A percentile compares a stretch with the other conserved stretches of the same genome.
These are phyloP conservation scores for Linnemannia zychae DNA, from an alignment of 192 early-diverging fungal species.

Conservation along the genomic window DNA sequence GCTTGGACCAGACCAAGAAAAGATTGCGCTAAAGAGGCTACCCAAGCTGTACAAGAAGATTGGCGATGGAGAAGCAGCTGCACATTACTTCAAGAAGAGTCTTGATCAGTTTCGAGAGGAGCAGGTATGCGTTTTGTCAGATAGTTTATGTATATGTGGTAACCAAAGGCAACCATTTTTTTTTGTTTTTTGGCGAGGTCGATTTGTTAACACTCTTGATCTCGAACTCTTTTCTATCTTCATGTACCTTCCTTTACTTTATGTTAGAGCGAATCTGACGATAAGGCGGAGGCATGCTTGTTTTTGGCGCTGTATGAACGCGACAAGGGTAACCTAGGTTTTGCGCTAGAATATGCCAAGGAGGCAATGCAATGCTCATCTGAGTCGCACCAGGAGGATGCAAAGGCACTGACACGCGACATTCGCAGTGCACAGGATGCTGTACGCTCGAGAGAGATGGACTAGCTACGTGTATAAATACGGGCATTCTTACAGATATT, in stretches of 20 bases:
- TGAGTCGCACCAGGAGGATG: constrained; percentile 55
- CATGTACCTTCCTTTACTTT: constrained; percentile 10
- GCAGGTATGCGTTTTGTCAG: constrained; percentile 20
- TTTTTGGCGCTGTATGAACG: constrained; percentile 55
- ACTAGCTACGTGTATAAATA: background rate
- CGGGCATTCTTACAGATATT: background rate
- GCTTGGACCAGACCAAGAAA: constrained; percentile 71
- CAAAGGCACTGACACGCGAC: constrained; percentile 53
- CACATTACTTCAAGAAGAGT: constrained; percentile 67
- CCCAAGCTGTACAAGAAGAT: constrained; percentile 71
- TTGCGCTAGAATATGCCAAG: constrained; percentile 50
- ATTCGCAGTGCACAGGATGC: constrained; percentile 37
- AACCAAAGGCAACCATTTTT: background rate
- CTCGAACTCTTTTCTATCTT: constrained; percentile 9
- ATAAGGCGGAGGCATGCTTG: constrained; percentile 56
- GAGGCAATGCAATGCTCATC: constrained; percentile 44
- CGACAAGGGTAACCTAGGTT: constrained; percentile 39
- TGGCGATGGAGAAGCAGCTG: constrained; percentile 65
- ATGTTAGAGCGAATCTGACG: constrained; percentile 43
- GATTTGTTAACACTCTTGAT: background rate
- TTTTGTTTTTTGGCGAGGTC: background rate
- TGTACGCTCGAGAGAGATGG: constrained; percentile 5
- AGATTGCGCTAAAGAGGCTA: constrained; percentile 66
- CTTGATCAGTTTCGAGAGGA: constrained; percentile 39
- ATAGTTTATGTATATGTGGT: background rate